Conservation (phyloP, 257 asterid species). For the Penstemon davidsonii region DNA sequence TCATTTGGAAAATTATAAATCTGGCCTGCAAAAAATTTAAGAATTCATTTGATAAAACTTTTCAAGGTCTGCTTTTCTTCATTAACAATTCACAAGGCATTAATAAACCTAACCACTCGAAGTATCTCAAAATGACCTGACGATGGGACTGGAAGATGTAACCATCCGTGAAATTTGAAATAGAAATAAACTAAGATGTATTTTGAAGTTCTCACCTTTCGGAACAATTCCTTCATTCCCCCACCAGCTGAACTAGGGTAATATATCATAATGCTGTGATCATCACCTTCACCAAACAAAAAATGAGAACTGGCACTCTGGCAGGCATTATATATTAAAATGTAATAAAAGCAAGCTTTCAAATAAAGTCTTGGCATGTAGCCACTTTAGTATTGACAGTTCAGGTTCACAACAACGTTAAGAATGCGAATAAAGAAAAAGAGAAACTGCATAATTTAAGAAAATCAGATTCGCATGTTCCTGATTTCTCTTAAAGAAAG, state of each 20-base stretch:
- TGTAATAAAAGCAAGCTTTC: background rate
- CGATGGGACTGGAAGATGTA: background rate
- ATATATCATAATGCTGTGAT: conserved; percentile 95
- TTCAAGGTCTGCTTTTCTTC: conserved; percentile 9
- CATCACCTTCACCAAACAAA: conserved; percentile 72
- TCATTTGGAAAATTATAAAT: background rate
- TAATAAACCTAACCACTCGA: background rate
- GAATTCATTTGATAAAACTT: conserved; percentile 3
- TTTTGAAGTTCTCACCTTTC: conserved; percentile 60
- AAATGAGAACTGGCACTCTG: conserved; percentile 22
- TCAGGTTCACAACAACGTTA: background rate
- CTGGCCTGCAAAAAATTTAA: background rate
- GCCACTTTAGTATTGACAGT: background rate
- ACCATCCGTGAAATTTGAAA: conserved; percentile 10
- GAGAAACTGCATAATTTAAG: background rate
- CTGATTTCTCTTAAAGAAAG: background rate
- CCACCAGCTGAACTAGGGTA: conserved; percentile 99
- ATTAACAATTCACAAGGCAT: background rate
- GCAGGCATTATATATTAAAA: conserved; percentile 23
- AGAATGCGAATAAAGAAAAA: background rate
- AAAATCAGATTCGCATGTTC: background rate
- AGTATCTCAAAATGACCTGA: conserved; percentile 4
- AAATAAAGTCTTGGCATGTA: background rate
- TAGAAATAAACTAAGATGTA: conserved; percentile 11
- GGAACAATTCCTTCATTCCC: conserved; percentile 94